A percentile compares a stretch with the other conserved stretches of the same genome.
phyloP scores from a whole-genome alignment of 225 moss, liverwort and hornwort species.

The Ulota crispa region DNA sequence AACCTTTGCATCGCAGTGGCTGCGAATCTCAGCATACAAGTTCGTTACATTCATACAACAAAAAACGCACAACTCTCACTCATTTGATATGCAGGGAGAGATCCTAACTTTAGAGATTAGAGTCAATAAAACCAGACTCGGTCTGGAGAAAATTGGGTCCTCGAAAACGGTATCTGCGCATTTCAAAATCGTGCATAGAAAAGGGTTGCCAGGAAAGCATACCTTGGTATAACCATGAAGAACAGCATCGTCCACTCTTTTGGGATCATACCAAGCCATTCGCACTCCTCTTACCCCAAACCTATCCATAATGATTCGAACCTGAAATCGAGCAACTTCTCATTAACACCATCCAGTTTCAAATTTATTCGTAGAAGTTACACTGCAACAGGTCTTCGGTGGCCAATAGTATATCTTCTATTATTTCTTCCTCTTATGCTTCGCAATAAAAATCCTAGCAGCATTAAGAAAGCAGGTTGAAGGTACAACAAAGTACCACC shows the following conservation, averaged over 20 bases:
- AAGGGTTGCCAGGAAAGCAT: not conserved
- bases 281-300: constrained; percentile 83
- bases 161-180: not conserved
- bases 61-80: not conserved
- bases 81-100: not conserved
- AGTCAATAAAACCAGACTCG: not conserved
- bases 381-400: not conserved
- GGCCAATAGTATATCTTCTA: constrained; percentile 10
- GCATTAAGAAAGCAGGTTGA: not conserved
- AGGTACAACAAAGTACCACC: constrained; percentile 52
- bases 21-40: constrained; percentile 48
- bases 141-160: not conserved
- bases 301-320: constrained; percentile 74
- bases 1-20: constrained; percentile 89
- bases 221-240: constrained; percentile 94
- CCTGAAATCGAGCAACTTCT: constrained; percentile 39
- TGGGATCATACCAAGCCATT: constrained; percentile 63
- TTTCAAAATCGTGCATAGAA: not conserved
- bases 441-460: not conserved
- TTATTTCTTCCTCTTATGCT: not conserved
- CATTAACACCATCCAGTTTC: not conserved
- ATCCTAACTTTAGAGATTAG: not conserved
- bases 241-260: constrained; percentile 71
- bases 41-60: constrained; percentile 5
- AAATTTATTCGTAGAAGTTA: not conserved